phyloP scores from a whole-genome alignment of 2,329 filamentous ascomycete species.

The Exserohilum turcica region DNA sequence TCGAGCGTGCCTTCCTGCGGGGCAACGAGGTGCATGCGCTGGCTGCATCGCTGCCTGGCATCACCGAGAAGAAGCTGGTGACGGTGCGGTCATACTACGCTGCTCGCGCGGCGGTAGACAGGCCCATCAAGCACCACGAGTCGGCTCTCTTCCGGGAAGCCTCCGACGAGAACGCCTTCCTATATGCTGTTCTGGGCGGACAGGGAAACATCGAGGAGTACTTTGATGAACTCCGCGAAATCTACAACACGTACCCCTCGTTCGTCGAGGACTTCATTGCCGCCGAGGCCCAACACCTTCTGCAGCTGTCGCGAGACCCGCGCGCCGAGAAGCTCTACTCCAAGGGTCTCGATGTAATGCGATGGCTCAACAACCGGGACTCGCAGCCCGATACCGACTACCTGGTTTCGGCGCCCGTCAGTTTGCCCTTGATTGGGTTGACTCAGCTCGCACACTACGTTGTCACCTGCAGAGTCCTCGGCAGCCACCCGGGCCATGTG shows the following conservation, averaged over 20 bases:
- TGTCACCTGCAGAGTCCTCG: slow-evolving; percentile 89
- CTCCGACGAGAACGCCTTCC: slow-evolving; percentile 77
- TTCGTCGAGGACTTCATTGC: slow-evolving; percentile 87
- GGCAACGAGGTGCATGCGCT: slow-evolving; percentile 97
- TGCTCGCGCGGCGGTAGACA: slow-evolving; percentile 79
- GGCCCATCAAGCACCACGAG: slow-evolving; percentile 88
- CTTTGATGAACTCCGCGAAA: slow-evolving; percentile 92
- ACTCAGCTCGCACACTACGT: slow-evolving; percentile 96
- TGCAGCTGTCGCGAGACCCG: slow-evolving; percentile 79
- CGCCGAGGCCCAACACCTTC: slow-evolving; percentile 83
- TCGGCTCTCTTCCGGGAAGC: slow-evolving; percentile 91
- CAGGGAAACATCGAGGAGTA: slow-evolving; percentile 99
- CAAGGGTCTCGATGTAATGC: slow-evolving; percentile 93
- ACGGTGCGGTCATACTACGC: slow-evolving; percentile 92
- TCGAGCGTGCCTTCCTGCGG: slow-evolving; percentile 90
- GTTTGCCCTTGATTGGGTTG: slow-evolving; percentile 92
- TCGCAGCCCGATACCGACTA: slow-evolving; percentile 93
- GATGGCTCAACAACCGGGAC: slow-evolving; percentile 88
- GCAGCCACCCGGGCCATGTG: slow-evolving; percentile 85
- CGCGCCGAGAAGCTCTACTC: slow-evolving; percentile 93
- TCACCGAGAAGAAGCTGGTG: slow-evolving; percentile 87
- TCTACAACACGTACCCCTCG: slow-evolving; percentile 87
- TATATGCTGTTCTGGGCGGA: slow-evolving; percentile 95
- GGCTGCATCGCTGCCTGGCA: slow-evolving; percentile 83
- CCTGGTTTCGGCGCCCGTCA: slow-evolving; percentile 60